Conservation (phyloP, 2,329 filamentous ascomycete genomes). For the Stemphylium beticola region DNA sequence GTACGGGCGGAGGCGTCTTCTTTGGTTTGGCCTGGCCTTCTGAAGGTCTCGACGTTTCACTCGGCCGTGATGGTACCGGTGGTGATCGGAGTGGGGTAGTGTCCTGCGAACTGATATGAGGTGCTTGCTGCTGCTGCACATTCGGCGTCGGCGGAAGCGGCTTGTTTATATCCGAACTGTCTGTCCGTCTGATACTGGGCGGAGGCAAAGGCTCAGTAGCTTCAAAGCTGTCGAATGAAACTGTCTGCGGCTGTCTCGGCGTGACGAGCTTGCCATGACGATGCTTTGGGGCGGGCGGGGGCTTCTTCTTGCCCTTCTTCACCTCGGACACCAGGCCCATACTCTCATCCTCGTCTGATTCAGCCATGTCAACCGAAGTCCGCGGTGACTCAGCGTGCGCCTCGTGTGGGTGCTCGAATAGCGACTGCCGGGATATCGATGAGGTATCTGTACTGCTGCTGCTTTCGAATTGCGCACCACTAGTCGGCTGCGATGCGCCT, state of each 20-base stretch:
- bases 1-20: conserved; percentile 44
- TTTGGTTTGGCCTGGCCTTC: conserved; percentile 34
- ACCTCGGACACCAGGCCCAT: conserved; percentile 32
- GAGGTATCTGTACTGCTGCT: conserved; percentile 65
- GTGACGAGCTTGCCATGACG: conserved; percentile 79
- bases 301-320: conserved; percentile 68
- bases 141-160: conserved; percentile 64
- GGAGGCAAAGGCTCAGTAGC: conserved; percentile 30
- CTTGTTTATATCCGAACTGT: conserved; percentile 64
- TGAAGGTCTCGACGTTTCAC: conserved; percentile 26
- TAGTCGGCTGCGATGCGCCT: conserved; percentile 29
- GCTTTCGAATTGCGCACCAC: conserved; percentile 46
- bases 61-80: conserved; percentile 15
- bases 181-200: conserved; percentile 30
- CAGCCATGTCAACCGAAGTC: conserved; percentile 65
- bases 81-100: conserved; percentile 21
- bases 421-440: conserved; percentile 65
- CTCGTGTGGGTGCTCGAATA: conserved; percentile 60
- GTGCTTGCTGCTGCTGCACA: conserved; percentile 23
- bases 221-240: conserved; percentile 43
- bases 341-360: conserved; percentile 58
- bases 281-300: conserved; percentile 70
- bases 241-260: conserved; percentile 50
- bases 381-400: conserved; percentile 59
- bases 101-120: conserved; percentile 32